Percentiles rank a stretch among this genome's conserved stretches.
These are phyloP conservation scores for Carex parvula DNA, from an alignment of 176 grass and related monocot genomes.

Conservation along the genomic window DNA sequence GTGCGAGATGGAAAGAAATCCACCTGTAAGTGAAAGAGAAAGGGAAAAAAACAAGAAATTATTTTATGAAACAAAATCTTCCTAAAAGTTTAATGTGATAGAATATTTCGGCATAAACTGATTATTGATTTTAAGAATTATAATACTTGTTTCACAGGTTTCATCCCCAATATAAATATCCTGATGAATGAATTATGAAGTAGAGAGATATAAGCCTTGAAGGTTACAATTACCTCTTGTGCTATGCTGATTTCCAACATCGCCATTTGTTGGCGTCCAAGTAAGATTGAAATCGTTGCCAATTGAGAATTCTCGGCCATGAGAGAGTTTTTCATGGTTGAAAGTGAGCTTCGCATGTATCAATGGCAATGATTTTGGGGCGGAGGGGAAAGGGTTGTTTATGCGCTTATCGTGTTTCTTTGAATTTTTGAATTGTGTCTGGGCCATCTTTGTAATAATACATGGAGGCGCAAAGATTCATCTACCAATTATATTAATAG, in stretches of 20 bases:
- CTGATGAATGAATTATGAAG: background rate
- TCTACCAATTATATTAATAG: background rate
- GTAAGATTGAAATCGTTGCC: conserved; percentile 49
- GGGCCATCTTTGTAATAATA: conserved; percentile 24
- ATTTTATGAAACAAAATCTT: background rate
- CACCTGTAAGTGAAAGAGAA: background rate
- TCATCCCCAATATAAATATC: background rate
- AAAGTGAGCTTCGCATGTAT: conserved; percentile 44
- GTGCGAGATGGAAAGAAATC: conserved; percentile 19
- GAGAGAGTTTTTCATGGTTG: conserved; percentile 47
- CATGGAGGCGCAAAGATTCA: background rate
- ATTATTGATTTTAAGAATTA: background rate
- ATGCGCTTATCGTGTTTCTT: conserved; percentile 64
- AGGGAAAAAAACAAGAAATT: background rate
- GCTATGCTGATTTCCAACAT: background rate
- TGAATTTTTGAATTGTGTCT: conserved; percentile 29
- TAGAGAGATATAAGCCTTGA: background rate
- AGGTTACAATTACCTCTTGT: background rate
- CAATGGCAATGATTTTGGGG: conserved; percentile 32
- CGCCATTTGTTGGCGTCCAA: conserved; percentile 48
- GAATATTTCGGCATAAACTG: background rate
- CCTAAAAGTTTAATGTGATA: background rate
- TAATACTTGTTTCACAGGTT: background rate
- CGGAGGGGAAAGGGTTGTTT: conserved; percentile 75
- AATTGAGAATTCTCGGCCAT: conserved; percentile 42